Base-by-base conservation (phyloP, 768 basidiomycete species). In the Mycena floridula region DNA sequence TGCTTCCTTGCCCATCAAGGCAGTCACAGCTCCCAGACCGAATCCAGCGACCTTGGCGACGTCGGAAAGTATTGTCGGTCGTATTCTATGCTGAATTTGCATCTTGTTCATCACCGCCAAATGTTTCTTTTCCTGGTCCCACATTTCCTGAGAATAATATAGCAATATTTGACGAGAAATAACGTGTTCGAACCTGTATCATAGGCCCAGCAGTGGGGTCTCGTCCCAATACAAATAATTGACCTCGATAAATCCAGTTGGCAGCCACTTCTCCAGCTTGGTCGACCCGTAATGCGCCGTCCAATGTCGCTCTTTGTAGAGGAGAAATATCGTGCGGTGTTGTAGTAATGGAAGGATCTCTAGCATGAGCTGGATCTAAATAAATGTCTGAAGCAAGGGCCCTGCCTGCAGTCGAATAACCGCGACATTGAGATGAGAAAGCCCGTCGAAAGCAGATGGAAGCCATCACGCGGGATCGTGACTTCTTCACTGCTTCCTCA, bases 231-330 rank as follows among this genome's bases (percentile, higher is more conserved):
- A 93, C 73, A 43, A 76, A 80, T 56, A 85, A 67, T 60, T 97
- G 95, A 4, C 95, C 94, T 54, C 73, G 70, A 66, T 97, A 98
- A 42, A 98, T 98, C 70, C 83, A 94, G 66, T 96, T 97, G 16
- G 94, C 94, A 1, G 93, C 94, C 30, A 95, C 72, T 63, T 98
- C 94, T 7, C 94, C 94, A 1, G 93, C 94, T 53, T 96, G 93
- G 66, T 98, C 94, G 18, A 98, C 89, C 11, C 94, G 77, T 39
- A 98, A 67, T 2, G 86, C 89, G 44, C 64, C 70, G 50, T 86
- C 79, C 43, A 91, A 63, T 8, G 59, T 59, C 15, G 65, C 48
- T 28, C 74, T 69, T 53, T 87, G 78, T 22, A 63, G 54, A 12
- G 59, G 50, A 2, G 77, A 66, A 35, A 90, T 61, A 53, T 70